Percentiles rank a stretch among this genome's conserved stretches.
phyloP scores from a whole-genome alignment of 164 flowering plant species.

The Vitis rotundifolia region DNA sequence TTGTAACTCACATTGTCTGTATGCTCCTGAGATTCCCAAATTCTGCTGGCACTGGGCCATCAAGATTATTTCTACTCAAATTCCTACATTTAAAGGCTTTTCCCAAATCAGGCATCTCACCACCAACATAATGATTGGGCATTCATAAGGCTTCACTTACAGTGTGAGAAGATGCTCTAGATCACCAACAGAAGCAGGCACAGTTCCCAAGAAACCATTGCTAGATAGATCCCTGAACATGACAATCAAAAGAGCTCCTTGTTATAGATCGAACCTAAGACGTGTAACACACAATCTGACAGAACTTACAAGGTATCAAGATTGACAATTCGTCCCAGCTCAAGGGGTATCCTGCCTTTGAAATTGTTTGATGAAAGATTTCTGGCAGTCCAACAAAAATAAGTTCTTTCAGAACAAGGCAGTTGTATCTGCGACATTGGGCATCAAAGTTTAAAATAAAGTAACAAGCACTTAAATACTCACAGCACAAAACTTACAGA shows the following conservation, averaged over 20 bases:
- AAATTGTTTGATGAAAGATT: slow-evolving; percentile 83
- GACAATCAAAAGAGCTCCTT: background rate
- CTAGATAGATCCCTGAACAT: slow-evolving; percentile 74
- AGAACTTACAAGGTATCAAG: slow-evolving; percentile 80
- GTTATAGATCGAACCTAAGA: background rate
- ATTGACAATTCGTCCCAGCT: slow-evolving; percentile 79
- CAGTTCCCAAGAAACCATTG: slow-evolving; percentile 66
- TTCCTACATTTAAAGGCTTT: slow-evolving; percentile 33
- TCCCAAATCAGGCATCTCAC: background rate
- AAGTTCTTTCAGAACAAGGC: background rate
- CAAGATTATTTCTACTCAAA: slow-evolving; percentile 61
- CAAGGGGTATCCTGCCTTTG: slow-evolving; percentile 64
- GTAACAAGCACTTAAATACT: background rate
- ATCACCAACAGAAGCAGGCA: slow-evolving; percentile 82
- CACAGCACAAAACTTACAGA: slow-evolving; percentile 47
- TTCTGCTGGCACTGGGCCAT: slow-evolving; percentile 67
- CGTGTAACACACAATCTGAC: background rate
- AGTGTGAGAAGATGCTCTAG: slow-evolving; percentile 84
- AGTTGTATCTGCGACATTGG: too few species aligned
- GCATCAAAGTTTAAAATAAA: background rate
- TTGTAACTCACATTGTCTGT: slow-evolving; percentile 57
- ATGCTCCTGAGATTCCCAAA: slow-evolving; percentile 82
- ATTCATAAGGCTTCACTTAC: slow-evolving; percentile 34
- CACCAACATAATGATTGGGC: background rate
- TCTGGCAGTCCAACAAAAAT: slow-evolving; percentile 26